phyloP scores from a whole-genome alignment of 192 early-diverging fungal species.

The Umbelopsis vinacea region DNA sequence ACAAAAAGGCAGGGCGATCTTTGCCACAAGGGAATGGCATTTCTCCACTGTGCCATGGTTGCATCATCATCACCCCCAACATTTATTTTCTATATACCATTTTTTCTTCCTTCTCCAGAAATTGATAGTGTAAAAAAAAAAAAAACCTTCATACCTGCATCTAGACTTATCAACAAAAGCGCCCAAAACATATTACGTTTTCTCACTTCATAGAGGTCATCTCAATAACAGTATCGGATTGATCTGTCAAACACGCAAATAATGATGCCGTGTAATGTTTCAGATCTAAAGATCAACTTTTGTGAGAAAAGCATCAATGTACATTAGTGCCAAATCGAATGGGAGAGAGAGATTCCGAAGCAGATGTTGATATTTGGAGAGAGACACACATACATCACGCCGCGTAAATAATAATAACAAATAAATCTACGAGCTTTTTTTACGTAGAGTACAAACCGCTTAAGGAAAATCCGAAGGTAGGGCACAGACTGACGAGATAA shows the following conservation, averaged over 20 bases:
- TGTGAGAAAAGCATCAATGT: background rate
- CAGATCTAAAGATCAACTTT: background rate
- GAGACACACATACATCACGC: background rate
- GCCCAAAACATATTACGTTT: background rate
- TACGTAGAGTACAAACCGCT: background rate
- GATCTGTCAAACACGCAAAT: slow-evolving; percentile 19
- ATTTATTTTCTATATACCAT: background rate
- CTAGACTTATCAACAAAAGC: slow-evolving; percentile 15
- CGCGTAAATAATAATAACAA: background rate
- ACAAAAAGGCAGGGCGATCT: slow-evolving; percentile 16
- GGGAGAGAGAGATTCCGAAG: background rate
- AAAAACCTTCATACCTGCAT: background rate
- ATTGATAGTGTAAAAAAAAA: slow-evolving; percentile 3
- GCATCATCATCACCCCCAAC: slow-evolving; percentile 6
- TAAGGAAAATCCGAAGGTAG: slow-evolving; percentile 3
- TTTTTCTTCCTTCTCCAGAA: background rate
- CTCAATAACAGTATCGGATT: background rate
- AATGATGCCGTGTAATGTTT: slow-evolving; percentile 5
- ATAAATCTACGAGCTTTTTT: background rate
- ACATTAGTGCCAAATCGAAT: background rate
- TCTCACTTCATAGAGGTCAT: background rate
- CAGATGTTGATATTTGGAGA: background rate
- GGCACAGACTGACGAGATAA: background rate
- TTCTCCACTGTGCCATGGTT: background rate
- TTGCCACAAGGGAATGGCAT: slow-evolving; percentile 20